Percentiles rank a stretch among this genome's conserved stretches.
Conservation (phyloP, 2,329 filamentous ascomycete genomes). For the Epichloe typhina region DNA sequence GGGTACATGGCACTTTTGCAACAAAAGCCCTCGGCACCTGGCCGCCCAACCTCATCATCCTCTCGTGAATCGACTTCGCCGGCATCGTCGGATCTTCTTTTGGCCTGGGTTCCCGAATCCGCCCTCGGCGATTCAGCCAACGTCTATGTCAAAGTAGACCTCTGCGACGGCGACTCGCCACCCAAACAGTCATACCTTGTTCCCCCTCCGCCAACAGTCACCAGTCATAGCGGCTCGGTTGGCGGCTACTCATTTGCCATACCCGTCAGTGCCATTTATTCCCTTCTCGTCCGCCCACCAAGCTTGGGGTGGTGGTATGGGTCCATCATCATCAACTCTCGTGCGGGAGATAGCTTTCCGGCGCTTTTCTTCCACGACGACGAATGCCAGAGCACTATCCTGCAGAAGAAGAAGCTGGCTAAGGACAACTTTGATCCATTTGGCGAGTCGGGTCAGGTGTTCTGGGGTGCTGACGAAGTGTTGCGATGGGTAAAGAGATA, state of each 20-base stretch:
- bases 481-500: constrained; percentile 82
- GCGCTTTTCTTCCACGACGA: constrained; percentile 96
- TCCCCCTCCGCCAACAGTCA: constrained; percentile 77
- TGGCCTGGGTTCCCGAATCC: constrained; percentile 88
- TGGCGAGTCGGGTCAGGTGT: constrained; percentile 70
- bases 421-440: constrained; percentile 85
- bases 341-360: constrained; percentile 83
- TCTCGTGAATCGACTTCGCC: constrained; percentile 26
- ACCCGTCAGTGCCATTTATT: constrained; percentile 82
- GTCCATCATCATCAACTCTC: constrained; percentile 83
- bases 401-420: constrained; percentile 79
- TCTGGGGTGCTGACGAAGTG: constrained; percentile 96
- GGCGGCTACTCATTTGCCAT: constrained; percentile 87
- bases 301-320: constrained; percentile 98
- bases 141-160: constrained; percentile 91
- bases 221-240: constrained; percentile 53
- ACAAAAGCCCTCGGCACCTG: constrained; percentile 51
- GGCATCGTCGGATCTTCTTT: constrained; percentile 59
- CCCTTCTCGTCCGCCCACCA: constrained; percentile 76
- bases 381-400: constrained; percentile 88
- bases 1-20: constrained; percentile 90
- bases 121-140: constrained; percentile 73
- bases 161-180: constrained; percentile 66
- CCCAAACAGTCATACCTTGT: constrained; percentile 84
- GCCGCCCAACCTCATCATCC: constrained; percentile 22